Evolutionary conservation across 2,329 filamentous ascomycete genomes (phyloP).

Genomic region (Trichoderma simmonsii): DNA sequence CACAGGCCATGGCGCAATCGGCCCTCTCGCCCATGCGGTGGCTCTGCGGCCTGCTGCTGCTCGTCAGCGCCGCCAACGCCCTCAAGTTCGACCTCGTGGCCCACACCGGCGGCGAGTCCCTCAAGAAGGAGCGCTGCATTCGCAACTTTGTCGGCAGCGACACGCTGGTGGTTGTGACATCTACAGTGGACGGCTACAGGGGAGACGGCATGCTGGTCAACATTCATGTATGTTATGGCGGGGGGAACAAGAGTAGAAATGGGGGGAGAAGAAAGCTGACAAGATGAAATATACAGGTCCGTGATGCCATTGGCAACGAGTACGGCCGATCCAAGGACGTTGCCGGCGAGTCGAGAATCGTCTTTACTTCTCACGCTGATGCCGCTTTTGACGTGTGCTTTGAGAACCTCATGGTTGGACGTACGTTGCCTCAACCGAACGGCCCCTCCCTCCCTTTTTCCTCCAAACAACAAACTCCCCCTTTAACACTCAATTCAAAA

Average conservation of each 20-base stretch:
- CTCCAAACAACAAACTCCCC: background rate
- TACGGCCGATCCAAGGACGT: slow-evolving; percentile 90
- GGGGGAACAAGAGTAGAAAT: background rate
- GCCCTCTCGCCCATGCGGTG: slow-evolving; percentile 51
- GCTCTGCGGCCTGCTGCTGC: slow-evolving; percentile 56
- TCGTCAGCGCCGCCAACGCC: slow-evolving; percentile 57
- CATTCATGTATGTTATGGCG: slow-evolving; percentile 66
- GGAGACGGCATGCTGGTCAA: slow-evolving; percentile 93
- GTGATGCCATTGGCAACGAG: slow-evolving; percentile 92
- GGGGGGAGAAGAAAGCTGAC: background rate
- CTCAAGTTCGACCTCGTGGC: slow-evolving; percentile 93
- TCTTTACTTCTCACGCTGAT: slow-evolving; percentile 90
- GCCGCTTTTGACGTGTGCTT: slow-evolving; percentile 96
- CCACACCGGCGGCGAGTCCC: slow-evolving; percentile 45
- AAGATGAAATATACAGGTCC: slow-evolving; percentile 60
- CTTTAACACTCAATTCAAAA: background rate
- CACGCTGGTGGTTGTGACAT: slow-evolving; percentile 92
- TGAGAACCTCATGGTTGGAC: slow-evolving; percentile 71
- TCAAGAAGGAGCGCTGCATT: slow-evolving; percentile 82
- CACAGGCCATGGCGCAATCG: slow-evolving; percentile 39
- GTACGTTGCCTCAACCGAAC: slow-evolving; percentile 51
- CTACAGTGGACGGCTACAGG: slow-evolving; percentile 77
- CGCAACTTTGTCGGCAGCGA: slow-evolving; percentile 92
- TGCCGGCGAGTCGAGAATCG: slow-evolving; percentile 84
- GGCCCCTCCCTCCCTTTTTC: background rate